These are phyloP conservation scores for Ephemerocybe angulata DNA, from an alignment of 768 basidiomycete species.

Conservation along the genomic window DNA sequence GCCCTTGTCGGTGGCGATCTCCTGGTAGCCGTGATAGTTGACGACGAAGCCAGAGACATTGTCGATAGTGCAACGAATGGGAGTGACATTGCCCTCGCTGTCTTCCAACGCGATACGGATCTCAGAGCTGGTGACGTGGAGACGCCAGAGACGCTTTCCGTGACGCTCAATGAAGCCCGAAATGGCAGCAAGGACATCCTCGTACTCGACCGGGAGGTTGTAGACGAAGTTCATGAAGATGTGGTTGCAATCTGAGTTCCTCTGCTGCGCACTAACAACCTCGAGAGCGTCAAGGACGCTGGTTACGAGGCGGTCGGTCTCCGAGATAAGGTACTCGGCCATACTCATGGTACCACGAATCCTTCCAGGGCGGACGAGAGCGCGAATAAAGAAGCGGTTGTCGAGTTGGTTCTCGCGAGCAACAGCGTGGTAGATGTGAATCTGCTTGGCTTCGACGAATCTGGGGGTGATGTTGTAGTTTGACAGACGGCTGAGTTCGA, in stretches of 20 bases:
- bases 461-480: conserved; percentile 96
- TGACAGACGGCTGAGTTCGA: conserved; percentile 93
- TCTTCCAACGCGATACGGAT: conserved; percentile 95
- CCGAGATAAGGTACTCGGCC: conserved; percentile 97
- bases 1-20: conserved; percentile 94
- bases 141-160: conserved; percentile 95
- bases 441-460: conserved; percentile 95
- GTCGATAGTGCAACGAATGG: conserved; percentile 96
- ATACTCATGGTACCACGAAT: conserved; percentile 89
- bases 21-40: conserved; percentile 97
- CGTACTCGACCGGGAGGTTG: conserved; percentile 91
- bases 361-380: conserved; percentile 92
- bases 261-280: conserved; percentile 83
- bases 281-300: conserved; percentile 93
- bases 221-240: conserved; percentile 99
- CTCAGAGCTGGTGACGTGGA: conserved; percentile 97
- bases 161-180: conserved; percentile 99
- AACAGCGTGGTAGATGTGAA: conserved; percentile 95
- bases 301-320: conserved; percentile 95
- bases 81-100: conserved; percentile 88
- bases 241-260: conserved; percentile 96
- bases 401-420: conserved; percentile 97
- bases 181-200: conserved; percentile 94
- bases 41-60: conserved; percentile 99
- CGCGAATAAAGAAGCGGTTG: conserved; percentile 96